phyloP scores from a whole-genome alignment of 768 basidiomycete species.

The Lactarius vividus region DNA sequence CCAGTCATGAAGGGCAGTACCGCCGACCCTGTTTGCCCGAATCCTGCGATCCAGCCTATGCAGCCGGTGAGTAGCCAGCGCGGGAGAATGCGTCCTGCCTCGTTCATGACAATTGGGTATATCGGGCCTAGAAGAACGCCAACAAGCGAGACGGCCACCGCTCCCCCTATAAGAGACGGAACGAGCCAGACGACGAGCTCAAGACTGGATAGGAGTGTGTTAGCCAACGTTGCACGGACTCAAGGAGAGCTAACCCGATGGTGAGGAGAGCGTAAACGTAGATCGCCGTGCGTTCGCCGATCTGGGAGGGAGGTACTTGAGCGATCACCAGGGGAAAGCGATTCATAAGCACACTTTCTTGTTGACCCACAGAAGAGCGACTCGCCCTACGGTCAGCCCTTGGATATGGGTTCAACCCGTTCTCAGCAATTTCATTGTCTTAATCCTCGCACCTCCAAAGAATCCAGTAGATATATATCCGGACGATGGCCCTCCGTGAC shows the following conservation, averaged over 20 bases:
- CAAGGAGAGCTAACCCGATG: constrained; percentile 35
- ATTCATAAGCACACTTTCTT: constrained; percentile 33
- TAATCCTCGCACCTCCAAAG: constrained; percentile 38
- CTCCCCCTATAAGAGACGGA: constrained; percentile 50
- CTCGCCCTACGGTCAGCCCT: constrained; percentile 52
- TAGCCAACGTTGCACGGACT: background rate
- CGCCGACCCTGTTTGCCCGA: constrained; percentile 51
- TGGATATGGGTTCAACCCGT: background rate
- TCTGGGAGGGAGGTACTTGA: constrained; percentile 25
- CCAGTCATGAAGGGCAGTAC: constrained; percentile 52
- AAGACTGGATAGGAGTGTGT: constrained; percentile 35
- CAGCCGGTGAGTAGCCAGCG: constrained; percentile 40
- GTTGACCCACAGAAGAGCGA: constrained; percentile 52
- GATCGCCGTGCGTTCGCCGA: constrained; percentile 40
- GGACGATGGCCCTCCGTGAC: constrained; percentile 45
- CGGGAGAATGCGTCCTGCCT: constrained; percentile 44
- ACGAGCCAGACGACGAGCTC: constrained; percentile 59
- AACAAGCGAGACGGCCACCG: constrained; percentile 51
- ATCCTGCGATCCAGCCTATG: constrained; percentile 53
- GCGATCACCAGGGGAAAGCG: background rate
- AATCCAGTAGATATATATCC: constrained; percentile 53
- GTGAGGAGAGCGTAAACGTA: constrained; percentile 39
- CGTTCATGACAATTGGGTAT: constrained; percentile 45
- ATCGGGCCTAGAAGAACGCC: constrained; percentile 52
- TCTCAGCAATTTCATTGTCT: background rate